Base-by-base conservation (phyloP, 179 eudicot genomes). In the Patellifolia procumbens region DNA sequence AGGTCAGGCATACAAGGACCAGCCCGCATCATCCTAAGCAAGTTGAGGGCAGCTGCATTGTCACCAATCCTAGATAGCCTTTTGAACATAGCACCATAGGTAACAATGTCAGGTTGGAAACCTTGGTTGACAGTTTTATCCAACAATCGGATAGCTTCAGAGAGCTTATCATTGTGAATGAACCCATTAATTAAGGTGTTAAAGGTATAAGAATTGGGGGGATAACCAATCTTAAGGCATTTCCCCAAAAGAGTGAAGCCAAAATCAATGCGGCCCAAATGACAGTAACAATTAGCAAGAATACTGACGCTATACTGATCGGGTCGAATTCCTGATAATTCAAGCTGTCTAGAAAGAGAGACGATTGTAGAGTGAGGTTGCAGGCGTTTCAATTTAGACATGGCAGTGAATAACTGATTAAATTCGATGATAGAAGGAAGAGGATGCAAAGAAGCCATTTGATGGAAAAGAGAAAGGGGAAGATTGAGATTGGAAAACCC, bases 401-500 rank as follows among this genome's bases (percentile, higher is more conserved):
- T n/a, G 1, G 29, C 61, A 56, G 29, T 7, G 8, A 22, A 56
- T 12, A 56, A 7, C 13, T 56, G 10, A 56, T 5, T 56, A 28
- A 56, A 56, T 2, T 22, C 61, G 3, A 22, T 24, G 15, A 22
- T 24, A 56, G 31, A 24, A 56, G 32, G 61, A 7, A 56, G 24
- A 2, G 61, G 32, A 2, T 15, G 61, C 28, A 56, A 56, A n/a
- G 13, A 22, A 6, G 15, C 1, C 31, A 56, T 22, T 56, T 56
- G 61, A 56, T 26, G 19, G 37, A 8, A 22, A 2, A 22, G 22
- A 5, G 11, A 24, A 10, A 24, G n/a, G n/a, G n/a, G n/a, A n/a
- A n/a, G n/a, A n/a, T n/a, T n/a, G n/a, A n/a, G n/a, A n/a, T 53
- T 26, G 28, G 59, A 53, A 53, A 53, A 53, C 59, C 59, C 59